These are phyloP conservation scores for Ambrosia artemisiifolia DNA, from an alignment of 129 eudicot species.

Conservation along the genomic window DNA sequence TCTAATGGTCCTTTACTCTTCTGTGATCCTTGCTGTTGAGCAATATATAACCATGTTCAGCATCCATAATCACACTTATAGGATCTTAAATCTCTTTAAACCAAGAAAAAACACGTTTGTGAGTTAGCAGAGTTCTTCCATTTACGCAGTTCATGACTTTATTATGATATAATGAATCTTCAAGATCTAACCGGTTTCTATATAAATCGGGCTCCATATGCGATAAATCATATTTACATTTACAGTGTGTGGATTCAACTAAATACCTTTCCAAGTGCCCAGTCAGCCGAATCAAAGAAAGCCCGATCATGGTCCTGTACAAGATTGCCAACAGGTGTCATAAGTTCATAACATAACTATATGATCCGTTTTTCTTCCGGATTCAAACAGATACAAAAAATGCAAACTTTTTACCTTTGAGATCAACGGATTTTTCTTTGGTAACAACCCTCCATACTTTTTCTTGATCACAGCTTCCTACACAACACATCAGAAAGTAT, in stretches of 20 bases:
- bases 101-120: background rate
- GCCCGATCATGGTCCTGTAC: constrained; percentile 88
- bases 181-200: background rate
- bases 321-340: constrained; percentile 22
- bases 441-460: constrained; percentile 86
- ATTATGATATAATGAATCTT: background rate
- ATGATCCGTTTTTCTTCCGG: background rate
- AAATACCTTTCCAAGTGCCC: constrained; percentile 92
- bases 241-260: background rate
- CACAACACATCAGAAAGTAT: constrained; percentile 8
- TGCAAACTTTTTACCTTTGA: constrained; percentile 52
- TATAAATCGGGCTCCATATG: background rate
- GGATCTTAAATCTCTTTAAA: background rate
- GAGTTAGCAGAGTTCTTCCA: background rate
- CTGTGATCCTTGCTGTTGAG: constrained; percentile 60
- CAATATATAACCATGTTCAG: constrained; percentile 7
- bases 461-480: constrained; percentile 80
- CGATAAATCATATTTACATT: background rate
- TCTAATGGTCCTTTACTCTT: constrained; percentile 85
- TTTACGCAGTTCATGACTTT: background rate
- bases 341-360: background rate
- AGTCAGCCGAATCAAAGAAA: constrained; percentile 92
- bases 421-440: constrained; percentile 73
- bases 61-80: background rate
- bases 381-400: background rate